Conservation (phyloP, 768 basidiomycete species). For the Hericium erinaceus region DNA sequence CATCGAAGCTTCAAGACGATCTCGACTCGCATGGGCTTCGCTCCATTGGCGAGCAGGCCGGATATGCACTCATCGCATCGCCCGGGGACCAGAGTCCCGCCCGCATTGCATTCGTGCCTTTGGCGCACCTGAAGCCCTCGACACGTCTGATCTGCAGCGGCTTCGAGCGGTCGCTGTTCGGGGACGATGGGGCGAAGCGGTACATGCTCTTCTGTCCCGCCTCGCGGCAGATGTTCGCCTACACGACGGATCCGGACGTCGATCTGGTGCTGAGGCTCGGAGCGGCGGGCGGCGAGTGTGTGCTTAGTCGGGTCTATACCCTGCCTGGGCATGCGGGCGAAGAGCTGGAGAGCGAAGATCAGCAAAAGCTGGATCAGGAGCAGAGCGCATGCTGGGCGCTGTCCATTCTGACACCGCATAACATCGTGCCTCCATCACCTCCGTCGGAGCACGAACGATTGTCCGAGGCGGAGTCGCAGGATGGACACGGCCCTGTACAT, state of each 20-base stretch:
- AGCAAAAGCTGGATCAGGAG: neutral
- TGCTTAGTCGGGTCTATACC: slow-evolving; percentile 20
- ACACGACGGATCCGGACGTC: slow-evolving; percentile 6
- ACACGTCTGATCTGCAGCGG: neutral
- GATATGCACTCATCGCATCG: slow-evolving; percentile 9
- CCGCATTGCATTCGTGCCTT: slow-evolving; percentile 7
- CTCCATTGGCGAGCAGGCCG: slow-evolving; percentile 11
- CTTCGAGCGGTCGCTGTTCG: slow-evolving; percentile 7
- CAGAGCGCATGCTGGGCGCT: neutral
- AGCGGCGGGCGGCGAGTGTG: slow-evolving; percentile 21
- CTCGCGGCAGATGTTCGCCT: slow-evolving; percentile 1
- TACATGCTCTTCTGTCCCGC: slow-evolving; percentile 1
- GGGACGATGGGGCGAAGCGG: neutral
- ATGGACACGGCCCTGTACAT: neutral
- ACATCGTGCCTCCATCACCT: slow-evolving; percentile 7
- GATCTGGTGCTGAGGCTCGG: slow-evolving; percentile 14
- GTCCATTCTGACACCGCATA: slow-evolving; percentile 25
- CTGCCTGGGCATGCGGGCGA: slow-evolving; percentile 7
- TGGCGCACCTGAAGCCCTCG: neutral
- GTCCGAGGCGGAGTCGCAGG: neutral
- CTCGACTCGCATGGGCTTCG: slow-evolving; percentile 12
- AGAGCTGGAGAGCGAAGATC: slow-evolving; percentile 11
- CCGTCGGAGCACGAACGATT: neutral
- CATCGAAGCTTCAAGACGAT: slow-evolving; percentile 1
- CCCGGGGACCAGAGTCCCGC: slow-evolving; percentile 3